Percentiles rank a stretch among this genome's conserved stretches.
These are phyloP conservation scores for Suillus fuscotomentosus DNA, from an alignment of 768 basidiomycete genomes.

Conservation along the genomic window DNA sequence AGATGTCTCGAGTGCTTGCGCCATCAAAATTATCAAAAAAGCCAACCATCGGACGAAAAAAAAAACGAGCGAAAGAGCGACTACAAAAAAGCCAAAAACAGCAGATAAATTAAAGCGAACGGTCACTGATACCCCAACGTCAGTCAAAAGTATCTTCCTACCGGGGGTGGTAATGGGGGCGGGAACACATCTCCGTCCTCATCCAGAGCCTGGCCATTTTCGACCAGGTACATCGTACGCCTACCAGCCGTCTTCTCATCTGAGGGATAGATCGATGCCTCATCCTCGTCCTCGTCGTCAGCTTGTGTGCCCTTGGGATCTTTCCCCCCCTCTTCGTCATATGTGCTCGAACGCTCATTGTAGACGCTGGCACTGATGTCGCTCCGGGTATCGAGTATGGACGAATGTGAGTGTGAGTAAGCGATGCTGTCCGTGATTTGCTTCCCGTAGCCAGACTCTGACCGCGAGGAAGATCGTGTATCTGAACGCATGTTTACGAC, in stretches of 20 bases:
- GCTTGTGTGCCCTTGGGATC: neutral
- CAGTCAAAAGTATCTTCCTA: neutral
- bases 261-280: conserved; percentile 24
- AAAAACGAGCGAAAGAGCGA: conserved; percentile 9
- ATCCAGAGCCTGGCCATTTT: conserved; percentile 25
- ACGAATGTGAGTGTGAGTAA: neutral
- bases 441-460: conserved; percentile 21
- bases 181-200: conserved; percentile 4
- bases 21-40: neutral
- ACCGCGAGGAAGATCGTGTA: conserved; percentile 19
- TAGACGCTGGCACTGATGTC: neutral
- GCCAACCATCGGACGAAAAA: neutral
- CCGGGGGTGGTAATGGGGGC: neutral
- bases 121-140: conserved; percentile 2
- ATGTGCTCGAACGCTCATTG: conserved; percentile 12
- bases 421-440: conserved; percentile 9
- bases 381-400: neutral
- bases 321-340: neutral
- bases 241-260: conserved; percentile 32
- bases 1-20: neutral
- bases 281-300: conserved; percentile 26
- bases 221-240: conserved; percentile 33
- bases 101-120: conserved; percentile 24
- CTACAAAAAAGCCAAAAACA: conserved; percentile 26
- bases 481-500: conserved; percentile 16